A percentile compares a stretch with the other conserved stretches of the same genome.
phyloP scores from a whole-genome alignment of 2,329 filamentous ascomycete species.

The Cercospora zeae-maydis region DNA sequence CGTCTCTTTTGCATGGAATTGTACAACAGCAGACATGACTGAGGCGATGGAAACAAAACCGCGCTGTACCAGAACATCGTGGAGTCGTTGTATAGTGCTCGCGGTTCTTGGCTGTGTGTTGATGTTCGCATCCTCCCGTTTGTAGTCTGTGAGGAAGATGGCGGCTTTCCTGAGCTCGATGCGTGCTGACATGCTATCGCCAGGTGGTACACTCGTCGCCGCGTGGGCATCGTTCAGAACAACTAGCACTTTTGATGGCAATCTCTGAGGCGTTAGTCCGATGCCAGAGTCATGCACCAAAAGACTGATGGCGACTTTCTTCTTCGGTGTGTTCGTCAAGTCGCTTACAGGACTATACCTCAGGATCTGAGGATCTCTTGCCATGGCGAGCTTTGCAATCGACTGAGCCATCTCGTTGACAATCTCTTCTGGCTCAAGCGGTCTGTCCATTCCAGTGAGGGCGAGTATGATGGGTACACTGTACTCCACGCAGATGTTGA shows the following conservation, averaged over 20 bases:
- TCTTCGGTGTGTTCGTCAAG: conserved; percentile 32
- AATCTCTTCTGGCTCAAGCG: conserved; percentile 51
- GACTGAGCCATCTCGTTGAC: conserved; percentile 74
- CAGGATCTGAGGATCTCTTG: conserved; percentile 52
- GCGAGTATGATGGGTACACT: conserved; percentile 79
- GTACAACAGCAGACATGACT: conserved; percentile 74
- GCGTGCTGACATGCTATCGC: conserved; percentile 60
- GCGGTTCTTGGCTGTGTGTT: conserved; percentile 9
- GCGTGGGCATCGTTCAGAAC: conserved; percentile 75
- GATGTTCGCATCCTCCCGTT: conserved; percentile 44
- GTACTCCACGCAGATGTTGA: conserved; percentile 84
- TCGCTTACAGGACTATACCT: conserved; percentile 27
- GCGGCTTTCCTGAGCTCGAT: conserved; percentile 76
- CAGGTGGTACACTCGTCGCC: conserved; percentile 62
- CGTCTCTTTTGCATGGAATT: conserved; percentile 58
- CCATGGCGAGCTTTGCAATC: conserved; percentile 55
- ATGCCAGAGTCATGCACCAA: conserved; percentile 75
- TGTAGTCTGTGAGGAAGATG: conserved; percentile 77
- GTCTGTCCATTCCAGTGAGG: conserved; percentile 60
- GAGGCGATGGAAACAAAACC: conserved; percentile 86
- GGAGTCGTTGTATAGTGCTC: conserved; percentile 27
- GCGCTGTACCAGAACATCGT: conserved; percentile 52
- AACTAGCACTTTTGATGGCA: conserved; percentile 71
- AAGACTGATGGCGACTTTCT: conserved; percentile 63
- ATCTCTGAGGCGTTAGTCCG: conserved; percentile 75